Conservation (phyloP, 106 monocot species). For the Chionographis japonica region DNA sequence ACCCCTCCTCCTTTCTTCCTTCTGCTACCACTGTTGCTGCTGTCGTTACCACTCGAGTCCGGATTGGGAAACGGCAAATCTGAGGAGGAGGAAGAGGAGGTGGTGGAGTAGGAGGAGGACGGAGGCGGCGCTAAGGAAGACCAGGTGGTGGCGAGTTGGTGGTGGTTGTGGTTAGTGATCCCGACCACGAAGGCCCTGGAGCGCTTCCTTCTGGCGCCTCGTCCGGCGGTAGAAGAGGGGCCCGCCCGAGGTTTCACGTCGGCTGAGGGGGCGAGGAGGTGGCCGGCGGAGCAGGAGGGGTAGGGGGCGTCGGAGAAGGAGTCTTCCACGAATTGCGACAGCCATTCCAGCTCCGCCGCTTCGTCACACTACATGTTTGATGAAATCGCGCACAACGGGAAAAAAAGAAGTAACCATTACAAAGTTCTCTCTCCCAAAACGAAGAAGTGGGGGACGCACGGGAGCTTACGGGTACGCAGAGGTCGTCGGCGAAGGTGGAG, state of each 20-base stretch:
- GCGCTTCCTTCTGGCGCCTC: constrained; percentile 69
- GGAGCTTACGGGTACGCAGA: constrained; percentile 73
- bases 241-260: not conserved
- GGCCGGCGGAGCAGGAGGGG: not conserved
- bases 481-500: constrained; percentile 47
- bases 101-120: constrained; percentile 31
- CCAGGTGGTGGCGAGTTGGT: not conserved
- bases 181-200: constrained; percentile 17
- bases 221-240: constrained; percentile 14
- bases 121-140: constrained; percentile 12
- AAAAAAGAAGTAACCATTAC: too few relatives aligned
- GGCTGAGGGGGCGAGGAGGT: not conserved
- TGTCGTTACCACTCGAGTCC: not conserved
- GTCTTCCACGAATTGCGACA: constrained; percentile 90
- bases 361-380: constrained; percentile 56
- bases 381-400: too few relatives aligned
- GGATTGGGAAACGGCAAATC: constrained; percentile 33
- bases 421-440: too few relatives aligned
- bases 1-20: constrained; percentile 10
- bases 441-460: not conserved
- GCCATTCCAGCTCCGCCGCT: constrained; percentile 93
- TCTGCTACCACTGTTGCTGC: constrained; percentile 10
- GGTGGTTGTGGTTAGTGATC: constrained; percentile 13
- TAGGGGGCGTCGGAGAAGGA: constrained; percentile 68
- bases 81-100: constrained; percentile 66